Conservation (phyloP, 2,329 filamentous ascomycete species). For the Epichloe amarillans region DNA sequence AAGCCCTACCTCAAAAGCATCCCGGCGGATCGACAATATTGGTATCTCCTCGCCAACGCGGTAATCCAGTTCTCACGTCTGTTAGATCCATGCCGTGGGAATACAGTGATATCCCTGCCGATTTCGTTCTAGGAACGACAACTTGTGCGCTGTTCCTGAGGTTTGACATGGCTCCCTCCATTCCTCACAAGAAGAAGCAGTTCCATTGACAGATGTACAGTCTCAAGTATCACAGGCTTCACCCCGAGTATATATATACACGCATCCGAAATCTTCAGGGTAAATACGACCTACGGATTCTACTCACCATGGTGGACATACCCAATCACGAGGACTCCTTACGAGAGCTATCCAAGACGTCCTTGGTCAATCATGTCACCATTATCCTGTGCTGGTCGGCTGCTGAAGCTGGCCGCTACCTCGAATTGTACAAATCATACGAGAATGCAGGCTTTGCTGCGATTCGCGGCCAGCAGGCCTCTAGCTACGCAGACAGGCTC, state of each 20-base stretch:
- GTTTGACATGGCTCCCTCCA: constrained; percentile 12
- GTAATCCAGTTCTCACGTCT: constrained; percentile 79
- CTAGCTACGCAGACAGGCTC: constrained; percentile 72
- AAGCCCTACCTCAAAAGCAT: constrained; percentile 55
- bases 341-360: constrained; percentile 84
- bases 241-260: constrained; percentile 95
- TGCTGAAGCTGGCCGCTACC: constrained; percentile 81
- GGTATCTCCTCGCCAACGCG: constrained; percentile 85
- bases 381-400: constrained; percentile 89
- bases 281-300: constrained; percentile 73
- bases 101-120: constrained; percentile 90
- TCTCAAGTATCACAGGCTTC: constrained; percentile 91
- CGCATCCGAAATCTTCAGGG: constrained; percentile 75
- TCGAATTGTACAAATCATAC: constrained; percentile 90
- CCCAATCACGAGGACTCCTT: constrained; percentile 83
- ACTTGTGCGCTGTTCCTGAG: constrained; percentile 86
- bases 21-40: constrained; percentile 68
- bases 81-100: constrained; percentile 83
- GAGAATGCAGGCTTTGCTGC: constrained; percentile 70
- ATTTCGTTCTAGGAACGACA: constrained; percentile 77
- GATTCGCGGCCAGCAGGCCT: constrained; percentile 75
- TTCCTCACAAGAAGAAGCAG: background rate
- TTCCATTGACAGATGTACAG: constrained; percentile 21
- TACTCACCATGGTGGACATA: constrained; percentile 90
- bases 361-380: constrained; percentile 83